Conservation (phyloP, 1,139 yeast genomes). For the Protomyces pachydermus region DNA sequence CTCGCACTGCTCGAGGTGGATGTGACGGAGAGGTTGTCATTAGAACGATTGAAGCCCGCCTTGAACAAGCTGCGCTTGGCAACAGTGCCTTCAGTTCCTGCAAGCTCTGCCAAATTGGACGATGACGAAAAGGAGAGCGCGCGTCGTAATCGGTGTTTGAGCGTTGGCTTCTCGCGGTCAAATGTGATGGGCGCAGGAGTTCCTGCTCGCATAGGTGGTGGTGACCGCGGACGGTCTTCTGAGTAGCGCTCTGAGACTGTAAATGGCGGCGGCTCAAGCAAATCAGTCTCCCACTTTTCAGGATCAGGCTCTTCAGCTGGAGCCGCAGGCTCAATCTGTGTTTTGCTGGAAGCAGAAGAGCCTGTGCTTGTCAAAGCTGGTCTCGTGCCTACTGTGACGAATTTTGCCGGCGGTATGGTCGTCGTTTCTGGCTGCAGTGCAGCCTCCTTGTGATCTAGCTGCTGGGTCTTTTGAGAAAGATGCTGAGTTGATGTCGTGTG, state of each 20-base stretch:
- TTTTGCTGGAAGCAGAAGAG: background rate
- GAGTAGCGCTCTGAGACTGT: background rate
- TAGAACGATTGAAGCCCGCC: background rate
- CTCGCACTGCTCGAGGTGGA: slow-evolving; percentile 28
- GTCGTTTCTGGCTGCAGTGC: too few species aligned
- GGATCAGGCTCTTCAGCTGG: background rate
- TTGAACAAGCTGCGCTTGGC: slow-evolving; percentile 1
- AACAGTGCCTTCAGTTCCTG: background rate
- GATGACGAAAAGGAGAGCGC: slow-evolving; percentile 22
- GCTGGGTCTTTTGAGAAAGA: background rate
- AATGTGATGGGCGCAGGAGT: background rate
- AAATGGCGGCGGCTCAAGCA: background rate
- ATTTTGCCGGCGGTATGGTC: too few species aligned
- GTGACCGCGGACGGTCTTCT: background rate
- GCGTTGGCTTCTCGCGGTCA: background rate
- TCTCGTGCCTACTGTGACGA: too few species aligned
- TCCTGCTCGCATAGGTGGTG: slow-evolving; percentile 4
- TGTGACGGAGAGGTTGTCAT: slow-evolving; percentile 27
- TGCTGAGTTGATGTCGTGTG: slow-evolving; percentile 17
- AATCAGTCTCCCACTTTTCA: background rate
- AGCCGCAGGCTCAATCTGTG: background rate
- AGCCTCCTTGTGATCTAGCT: too few species aligned
- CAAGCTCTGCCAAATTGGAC: background rate
- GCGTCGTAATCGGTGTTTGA: slow-evolving; percentile 15
- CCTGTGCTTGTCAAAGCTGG: too few species aligned